phyloP scores from a whole-genome alignment of 148 eudicot species.

The Mesembryanthemum crystallinum region DNA sequence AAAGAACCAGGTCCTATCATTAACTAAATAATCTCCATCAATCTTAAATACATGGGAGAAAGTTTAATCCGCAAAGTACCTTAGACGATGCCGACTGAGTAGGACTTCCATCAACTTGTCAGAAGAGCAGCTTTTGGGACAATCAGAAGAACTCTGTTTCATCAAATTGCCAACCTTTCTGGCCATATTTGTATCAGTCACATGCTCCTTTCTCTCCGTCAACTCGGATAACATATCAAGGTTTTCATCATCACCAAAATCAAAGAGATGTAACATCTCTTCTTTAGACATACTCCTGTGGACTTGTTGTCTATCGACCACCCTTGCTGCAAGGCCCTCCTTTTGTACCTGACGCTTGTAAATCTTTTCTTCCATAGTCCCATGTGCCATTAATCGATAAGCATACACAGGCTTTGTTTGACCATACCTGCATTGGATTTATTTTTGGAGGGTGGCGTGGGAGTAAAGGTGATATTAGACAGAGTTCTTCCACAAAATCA shows the following conservation, averaged over 20 bases:
- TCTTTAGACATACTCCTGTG: conserved; percentile 93
- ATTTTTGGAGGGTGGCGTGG: neutral
- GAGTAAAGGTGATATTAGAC: neutral
- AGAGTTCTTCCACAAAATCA: neutral
- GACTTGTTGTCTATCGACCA: conserved; percentile 94
- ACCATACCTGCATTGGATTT: conserved; percentile 68
- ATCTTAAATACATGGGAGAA: neutral
- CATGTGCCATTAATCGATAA: conserved; percentile 89
- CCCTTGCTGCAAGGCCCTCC: conserved; percentile 98
- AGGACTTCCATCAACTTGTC: conserved; percentile 78
- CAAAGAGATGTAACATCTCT: conserved; percentile 90
- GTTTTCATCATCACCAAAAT: conserved; percentile 81
- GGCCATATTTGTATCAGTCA: conserved; percentile 24
- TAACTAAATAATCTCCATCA: neutral
- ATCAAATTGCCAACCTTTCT: conserved; percentile 33
- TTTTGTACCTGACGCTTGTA: conserved; percentile 99
- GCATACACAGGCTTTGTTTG: conserved; percentile 97
- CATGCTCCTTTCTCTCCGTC: conserved; percentile 38
- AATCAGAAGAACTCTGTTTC: conserved; percentile 43
- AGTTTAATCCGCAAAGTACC: conserved; percentile 39
- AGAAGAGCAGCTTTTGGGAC: conserved; percentile 52
- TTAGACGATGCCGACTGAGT: conserved; percentile 63
- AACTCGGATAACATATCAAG: conserved; percentile 39
- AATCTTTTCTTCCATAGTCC: conserved; percentile 93
- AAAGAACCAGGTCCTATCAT: neutral